Conservation (phyloP, 75 land plant genomes). For the Selaginella moellendorffii region DNA sequence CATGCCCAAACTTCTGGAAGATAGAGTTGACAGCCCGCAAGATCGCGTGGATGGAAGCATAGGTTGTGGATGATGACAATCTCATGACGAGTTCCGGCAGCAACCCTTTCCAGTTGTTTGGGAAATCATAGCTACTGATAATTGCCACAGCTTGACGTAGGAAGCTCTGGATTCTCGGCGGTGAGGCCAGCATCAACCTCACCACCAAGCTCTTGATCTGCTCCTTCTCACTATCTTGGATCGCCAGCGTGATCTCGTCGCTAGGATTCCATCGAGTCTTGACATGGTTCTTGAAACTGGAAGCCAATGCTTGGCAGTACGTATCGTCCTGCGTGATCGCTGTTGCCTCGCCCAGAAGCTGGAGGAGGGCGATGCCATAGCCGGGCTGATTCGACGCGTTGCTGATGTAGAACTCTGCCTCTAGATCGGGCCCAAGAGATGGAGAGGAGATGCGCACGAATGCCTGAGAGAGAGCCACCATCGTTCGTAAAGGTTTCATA, state of each 20-base stretch:
- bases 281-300: too few relatives aligned
- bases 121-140: too few relatives aligned
- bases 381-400: conserved; percentile 53
- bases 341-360: conserved; percentile 48
- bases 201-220: conserved; percentile 61
- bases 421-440: conserved; percentile 43
- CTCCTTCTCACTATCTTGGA: conserved; percentile 44
- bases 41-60: conserved; percentile 49
- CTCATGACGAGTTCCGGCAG: conserved; percentile 72
- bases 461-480: conserved; percentile 50
- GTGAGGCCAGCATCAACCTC: conserved; percentile 44
- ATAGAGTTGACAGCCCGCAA: conserved; percentile 68
- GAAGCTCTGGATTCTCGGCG: conserved; percentile 52
- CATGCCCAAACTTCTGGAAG: conserved; percentile 70
- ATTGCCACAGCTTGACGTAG: conserved; percentile 72
- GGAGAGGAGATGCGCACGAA: conserved; percentile 74
- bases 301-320: conserved; percentile 69
- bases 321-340: conserved; percentile 60
- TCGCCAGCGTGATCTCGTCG: conserved; percentile 15
- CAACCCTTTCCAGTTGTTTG: conserved; percentile 52
- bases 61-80: conserved; percentile 36
- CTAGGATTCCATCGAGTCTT: conserved; percentile 62
- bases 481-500: too few relatives aligned
- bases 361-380: conserved; percentile 59
- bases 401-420: conserved; percentile 50